Evolutionary conservation across 2,329 filamentous ascomycete genomes (phyloP).

Genomic region (Colletotrichum sp.): DNA sequence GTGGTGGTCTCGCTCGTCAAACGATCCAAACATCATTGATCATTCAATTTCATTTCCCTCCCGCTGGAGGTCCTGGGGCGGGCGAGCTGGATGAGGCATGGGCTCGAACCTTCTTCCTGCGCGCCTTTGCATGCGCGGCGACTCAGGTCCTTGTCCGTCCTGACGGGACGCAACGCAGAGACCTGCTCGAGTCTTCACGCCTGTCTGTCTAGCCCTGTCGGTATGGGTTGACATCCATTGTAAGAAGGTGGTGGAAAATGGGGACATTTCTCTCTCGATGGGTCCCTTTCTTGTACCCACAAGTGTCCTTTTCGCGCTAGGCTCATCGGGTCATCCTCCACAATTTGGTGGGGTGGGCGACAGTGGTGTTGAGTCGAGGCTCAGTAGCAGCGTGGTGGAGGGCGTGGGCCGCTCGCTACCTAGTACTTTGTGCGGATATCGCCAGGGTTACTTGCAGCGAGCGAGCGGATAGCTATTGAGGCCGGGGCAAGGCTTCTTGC

Average conservation of each 20-base stretch:
- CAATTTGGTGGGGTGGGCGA: not conserved
- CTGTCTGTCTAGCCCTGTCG: not conserved
- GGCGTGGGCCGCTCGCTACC: not conserved
- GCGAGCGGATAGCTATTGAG: not conserved
- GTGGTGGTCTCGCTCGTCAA: not conserved
- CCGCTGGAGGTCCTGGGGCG: not conserved
- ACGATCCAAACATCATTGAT: not conserved
- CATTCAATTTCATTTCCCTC: not conserved
- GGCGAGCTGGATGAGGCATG: not conserved
- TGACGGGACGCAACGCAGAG: not conserved
- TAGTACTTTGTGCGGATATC: not conserved
- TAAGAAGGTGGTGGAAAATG: not conserved
- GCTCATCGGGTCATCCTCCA: constrained; percentile 7
- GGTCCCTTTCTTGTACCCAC: not conserved
- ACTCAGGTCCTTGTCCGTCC: constrained; percentile 8
- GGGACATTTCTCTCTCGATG: not conserved
- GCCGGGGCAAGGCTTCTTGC: not conserved
- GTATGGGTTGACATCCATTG: not conserved
- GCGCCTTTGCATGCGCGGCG: not conserved
- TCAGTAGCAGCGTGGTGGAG: not conserved
- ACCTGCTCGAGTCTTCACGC: not conserved
- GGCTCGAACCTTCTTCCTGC: constrained; percentile 10
- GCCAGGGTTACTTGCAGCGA: not conserved
- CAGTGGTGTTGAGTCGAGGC: not conserved
- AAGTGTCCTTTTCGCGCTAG: not conserved